These are phyloP conservation scores for Emericellopsis atlantica DNA, from an alignment of 2,329 filamentous ascomycete species.

Conservation along the genomic window DNA sequence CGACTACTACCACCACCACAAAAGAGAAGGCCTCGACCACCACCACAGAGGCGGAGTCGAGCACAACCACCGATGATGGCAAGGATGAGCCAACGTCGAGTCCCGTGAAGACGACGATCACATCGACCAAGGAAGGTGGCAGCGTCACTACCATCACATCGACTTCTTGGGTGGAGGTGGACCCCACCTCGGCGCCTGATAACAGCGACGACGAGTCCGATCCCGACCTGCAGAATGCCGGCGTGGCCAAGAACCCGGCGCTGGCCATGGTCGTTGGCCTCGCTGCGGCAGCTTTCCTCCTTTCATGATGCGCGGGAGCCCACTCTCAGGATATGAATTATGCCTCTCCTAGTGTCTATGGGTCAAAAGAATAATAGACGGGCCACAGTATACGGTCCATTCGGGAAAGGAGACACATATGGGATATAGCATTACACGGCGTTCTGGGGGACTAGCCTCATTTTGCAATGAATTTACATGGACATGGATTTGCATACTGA, in stretches of 20 bases:
- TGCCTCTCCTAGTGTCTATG: too few species aligned
- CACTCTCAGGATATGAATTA: too few species aligned
- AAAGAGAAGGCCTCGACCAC: constrained; percentile 3
- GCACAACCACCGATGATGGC: constrained; percentile 18
- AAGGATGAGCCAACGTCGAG: constrained; percentile 14
- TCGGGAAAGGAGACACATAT: too few species aligned
- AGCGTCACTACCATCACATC: constrained; percentile 30
- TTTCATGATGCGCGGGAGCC: neutral
- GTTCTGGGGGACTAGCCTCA: too few species aligned
- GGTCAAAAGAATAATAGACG: too few species aligned
- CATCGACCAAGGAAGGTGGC: constrained; percentile 32
- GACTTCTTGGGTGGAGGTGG: constrained; percentile 34
- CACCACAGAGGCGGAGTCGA: constrained; percentile 10
- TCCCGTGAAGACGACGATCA: constrained; percentile 24
- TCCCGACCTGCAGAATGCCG: constrained; percentile 24
- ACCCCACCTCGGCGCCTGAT: constrained; percentile 19
- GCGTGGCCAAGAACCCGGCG: constrained; percentile 4
- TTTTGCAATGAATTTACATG: too few species aligned
- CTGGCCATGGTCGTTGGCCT: neutral
- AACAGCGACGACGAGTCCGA: constrained; percentile 8
- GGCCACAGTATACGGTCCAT: too few species aligned
- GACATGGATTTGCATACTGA: too few species aligned
- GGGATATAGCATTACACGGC: too few species aligned
- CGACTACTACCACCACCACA: constrained; percentile 3
- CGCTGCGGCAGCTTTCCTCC: neutral